Evolutionary conservation across 345 rosid genomes (phyloP).

Genomic region (Balakata baccata): DNA sequence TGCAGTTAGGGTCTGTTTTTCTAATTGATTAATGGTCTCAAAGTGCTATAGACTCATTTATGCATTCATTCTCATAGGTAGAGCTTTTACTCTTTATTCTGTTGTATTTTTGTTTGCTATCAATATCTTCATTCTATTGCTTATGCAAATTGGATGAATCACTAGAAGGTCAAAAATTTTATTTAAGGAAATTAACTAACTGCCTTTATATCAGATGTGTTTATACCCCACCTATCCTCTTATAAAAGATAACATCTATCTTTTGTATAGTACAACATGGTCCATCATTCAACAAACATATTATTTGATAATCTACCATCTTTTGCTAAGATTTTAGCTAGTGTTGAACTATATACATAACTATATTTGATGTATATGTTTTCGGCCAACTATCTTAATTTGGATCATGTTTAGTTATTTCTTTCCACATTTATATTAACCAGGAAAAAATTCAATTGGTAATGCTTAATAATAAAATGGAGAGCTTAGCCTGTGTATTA

Average conservation of each 20-base stretch:
- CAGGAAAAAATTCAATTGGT: conserved; percentile 9
- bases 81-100: neutral
- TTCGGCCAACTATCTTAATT: no score
- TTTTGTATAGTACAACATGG: conserved; percentile 1
- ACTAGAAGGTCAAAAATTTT: neutral
- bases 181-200: neutral
- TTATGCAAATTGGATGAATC: no score
- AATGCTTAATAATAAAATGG: conserved; percentile 13
- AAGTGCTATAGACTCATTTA: no score
- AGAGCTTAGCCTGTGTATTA: conserved; percentile 9
- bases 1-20: no score
- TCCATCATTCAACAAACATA: conserved; percentile 2
- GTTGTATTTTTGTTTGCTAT: neutral
- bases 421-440: conserved; percentile 1
- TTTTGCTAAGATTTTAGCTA: neutral
- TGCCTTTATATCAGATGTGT: neutral
- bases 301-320: neutral
- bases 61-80: neutral
- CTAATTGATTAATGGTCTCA: no score
- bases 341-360: conserved; percentile 2
- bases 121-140: neutral
- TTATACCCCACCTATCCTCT: neutral
- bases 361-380: no score
- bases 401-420: conserved; percentile 13
- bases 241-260: neutral